A percentile compares a stretch with the other conserved stretches of the same genome.
Conservation (phyloP, 2,329 filamentous ascomycete species). For the Microcyclospora pomicola region DNA sequence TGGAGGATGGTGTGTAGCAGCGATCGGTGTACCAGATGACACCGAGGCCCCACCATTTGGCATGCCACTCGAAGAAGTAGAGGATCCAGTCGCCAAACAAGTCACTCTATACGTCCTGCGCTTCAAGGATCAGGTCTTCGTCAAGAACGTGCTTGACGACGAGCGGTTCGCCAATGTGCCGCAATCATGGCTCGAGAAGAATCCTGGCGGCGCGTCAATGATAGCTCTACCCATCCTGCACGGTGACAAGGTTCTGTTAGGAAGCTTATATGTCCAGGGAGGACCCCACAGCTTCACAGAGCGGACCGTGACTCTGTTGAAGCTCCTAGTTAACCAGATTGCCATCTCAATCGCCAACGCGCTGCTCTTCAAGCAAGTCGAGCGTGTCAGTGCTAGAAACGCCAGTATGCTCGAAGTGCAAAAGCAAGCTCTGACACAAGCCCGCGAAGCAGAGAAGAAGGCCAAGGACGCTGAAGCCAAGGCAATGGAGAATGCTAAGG, state of each 20-base stretch:
- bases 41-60: slow-evolving; percentile 53
- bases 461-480: slow-evolving; percentile 64
- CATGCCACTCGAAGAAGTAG: slow-evolving; percentile 47
- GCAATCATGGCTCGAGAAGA: slow-evolving; percentile 52
- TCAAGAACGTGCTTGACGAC: slow-evolving; percentile 58
- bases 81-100: slow-evolving; percentile 59
- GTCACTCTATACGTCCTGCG: slow-evolving; percentile 64
- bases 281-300: slow-evolving; percentile 65
- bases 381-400: slow-evolving; percentile 67
- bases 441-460: slow-evolving; percentile 59
- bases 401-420: slow-evolving; percentile 65
- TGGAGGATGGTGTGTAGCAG: slow-evolving; percentile 55
- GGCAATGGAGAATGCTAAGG: slow-evolving; percentile 67
- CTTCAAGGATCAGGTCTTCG: slow-evolving; percentile 61
- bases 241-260: slow-evolving; percentile 54
- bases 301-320: slow-evolving; percentile 41
- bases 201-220: slow-evolving; percentile 57
- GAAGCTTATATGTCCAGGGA: slow-evolving; percentile 63
- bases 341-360: slow-evolving; percentile 51
- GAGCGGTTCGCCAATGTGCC: slow-evolving; percentile 66
- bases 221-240: slow-evolving; percentile 71
- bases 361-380: slow-evolving; percentile 51
- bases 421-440: slow-evolving; percentile 58
- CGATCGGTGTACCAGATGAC: slow-evolving; percentile 59
- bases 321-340: slow-evolving; percentile 65